These are phyloP conservation scores for Aspergillus steynii DNA, from an alignment of 495 filamentous ascomycete species.

Conservation along the genomic window DNA sequence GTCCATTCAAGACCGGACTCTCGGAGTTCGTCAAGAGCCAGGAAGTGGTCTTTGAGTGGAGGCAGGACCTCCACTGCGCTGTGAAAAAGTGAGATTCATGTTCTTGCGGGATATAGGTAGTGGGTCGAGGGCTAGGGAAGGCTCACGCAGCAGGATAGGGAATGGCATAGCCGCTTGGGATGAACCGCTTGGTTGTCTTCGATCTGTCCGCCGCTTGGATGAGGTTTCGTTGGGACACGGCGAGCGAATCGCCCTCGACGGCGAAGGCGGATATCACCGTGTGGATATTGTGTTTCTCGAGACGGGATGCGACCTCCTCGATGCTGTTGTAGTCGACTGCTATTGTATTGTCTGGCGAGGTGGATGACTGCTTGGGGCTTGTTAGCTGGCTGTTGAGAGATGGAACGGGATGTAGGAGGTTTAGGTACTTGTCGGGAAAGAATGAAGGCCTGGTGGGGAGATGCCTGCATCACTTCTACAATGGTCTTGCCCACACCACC, in stretches of 20 bases:
- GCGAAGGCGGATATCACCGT: conserved; percentile 45
- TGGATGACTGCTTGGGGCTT: not conserved
- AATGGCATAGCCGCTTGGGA: conserved; percentile 38
- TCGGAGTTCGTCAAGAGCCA: conserved; percentile 18
- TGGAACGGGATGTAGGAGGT: not conserved
- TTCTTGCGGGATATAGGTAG: no score
- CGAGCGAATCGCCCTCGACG: conserved; percentile 21
- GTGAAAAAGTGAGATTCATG: no score
- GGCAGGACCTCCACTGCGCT: conserved; percentile 3
- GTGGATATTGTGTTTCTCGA: conserved; percentile 44
- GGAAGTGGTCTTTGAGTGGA: conserved; percentile 19
- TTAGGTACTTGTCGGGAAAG: conserved; percentile 35
- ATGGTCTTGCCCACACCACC: conserved; percentile 42
- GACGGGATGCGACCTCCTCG: conserved; percentile 23
- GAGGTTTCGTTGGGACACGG: conserved; percentile 23
- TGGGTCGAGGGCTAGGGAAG: not conserved
- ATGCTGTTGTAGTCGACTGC: conserved; percentile 38
- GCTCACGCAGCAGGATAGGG: conserved; percentile 16
- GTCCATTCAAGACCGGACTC: conserved; percentile 39
- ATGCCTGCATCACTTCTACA: conserved; percentile 33
- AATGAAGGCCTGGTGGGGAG: conserved; percentile 34
- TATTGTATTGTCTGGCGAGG: conserved; percentile 19
- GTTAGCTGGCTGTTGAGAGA: conserved; percentile 15
- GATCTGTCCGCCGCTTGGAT: conserved; percentile 40
- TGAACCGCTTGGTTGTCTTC: conserved; percentile 35